phyloP scores from a whole-genome alignment of 2,329 filamentous ascomycete species.

The Pseudofabraea citricarpa region DNA sequence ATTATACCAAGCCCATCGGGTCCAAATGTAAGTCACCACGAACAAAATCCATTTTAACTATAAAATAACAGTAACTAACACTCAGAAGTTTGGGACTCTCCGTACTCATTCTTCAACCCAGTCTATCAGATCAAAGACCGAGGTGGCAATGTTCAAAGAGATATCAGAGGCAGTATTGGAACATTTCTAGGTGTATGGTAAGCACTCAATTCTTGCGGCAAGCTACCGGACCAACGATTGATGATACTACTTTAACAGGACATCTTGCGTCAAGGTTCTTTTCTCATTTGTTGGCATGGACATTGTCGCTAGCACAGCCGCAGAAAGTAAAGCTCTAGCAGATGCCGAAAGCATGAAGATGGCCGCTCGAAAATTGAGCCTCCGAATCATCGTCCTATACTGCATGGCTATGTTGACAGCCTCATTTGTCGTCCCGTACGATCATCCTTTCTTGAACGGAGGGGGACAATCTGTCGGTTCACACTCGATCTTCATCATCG shows the following conservation, averaged over 20 bases:
- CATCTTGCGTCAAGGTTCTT: constrained; percentile 31
- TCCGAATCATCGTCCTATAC: constrained; percentile 30
- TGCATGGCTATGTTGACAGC: constrained; percentile 19
- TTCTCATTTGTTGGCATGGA: constrained; percentile 35
- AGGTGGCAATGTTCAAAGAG: constrained; percentile 22
- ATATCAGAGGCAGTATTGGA: constrained; percentile 29
- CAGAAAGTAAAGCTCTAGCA: constrained; percentile 30
- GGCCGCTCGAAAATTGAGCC: constrained; percentile 33
- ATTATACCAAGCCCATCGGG: constrained; percentile 30
- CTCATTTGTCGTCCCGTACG: constrained; percentile 31
- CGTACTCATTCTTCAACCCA: constrained; percentile 34
- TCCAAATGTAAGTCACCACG: constrained; percentile 28
- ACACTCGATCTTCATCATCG: constrained; percentile 34
- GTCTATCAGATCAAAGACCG: constrained; percentile 29
- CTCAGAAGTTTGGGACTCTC: constrained; percentile 28
- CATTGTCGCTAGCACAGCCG: constrained; percentile 33
- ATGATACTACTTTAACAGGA: too few relatives aligned
- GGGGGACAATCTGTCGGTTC: constrained; percentile 29
- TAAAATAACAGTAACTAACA: not conserved
- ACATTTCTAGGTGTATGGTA: constrained; percentile 35
- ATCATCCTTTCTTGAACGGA: constrained; percentile 37
- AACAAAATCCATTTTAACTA: not conserved
- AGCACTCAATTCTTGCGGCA: too few relatives aligned
- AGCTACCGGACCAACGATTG: too few relatives aligned
- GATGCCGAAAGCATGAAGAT: constrained; percentile 36